Conservation (phyloP, 164 flowering plant genomes). For the Tetrastigma voinierianum region DNA sequence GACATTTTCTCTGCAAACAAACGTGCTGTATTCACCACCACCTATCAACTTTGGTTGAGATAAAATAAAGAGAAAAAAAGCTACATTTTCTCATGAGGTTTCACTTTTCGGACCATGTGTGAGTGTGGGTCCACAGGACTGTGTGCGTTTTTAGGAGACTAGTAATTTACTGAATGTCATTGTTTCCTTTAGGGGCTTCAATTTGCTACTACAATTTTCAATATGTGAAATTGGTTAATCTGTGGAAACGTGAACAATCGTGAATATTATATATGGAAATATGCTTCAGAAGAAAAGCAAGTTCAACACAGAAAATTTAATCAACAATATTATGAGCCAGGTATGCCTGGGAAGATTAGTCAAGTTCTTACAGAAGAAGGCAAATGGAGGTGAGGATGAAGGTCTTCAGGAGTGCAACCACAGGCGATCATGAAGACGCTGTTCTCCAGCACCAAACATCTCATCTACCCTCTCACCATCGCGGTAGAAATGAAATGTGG, state of each 20-base stretch:
- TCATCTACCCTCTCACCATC: slow-evolving; percentile 97
- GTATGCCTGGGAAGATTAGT: background rate
- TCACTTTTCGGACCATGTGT: background rate
- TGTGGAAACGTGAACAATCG: too few relatives aligned
- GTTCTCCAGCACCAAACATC: slow-evolving; percentile 92
- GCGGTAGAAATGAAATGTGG: slow-evolving; percentile 85
- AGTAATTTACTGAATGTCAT: background rate
- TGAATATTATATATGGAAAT: too few relatives aligned
- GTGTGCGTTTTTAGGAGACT: background rate
- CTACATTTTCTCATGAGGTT: slow-evolving; percentile 5
- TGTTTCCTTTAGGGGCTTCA: background rate
- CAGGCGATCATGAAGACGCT: slow-evolving; percentile 81
- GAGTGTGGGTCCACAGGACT: background rate
- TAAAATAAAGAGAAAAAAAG: slow-evolving; percentile 16
- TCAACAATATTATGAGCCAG: background rate
- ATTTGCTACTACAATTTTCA: too few relatives aligned
- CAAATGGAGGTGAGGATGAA: too few relatives aligned
- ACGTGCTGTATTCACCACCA: slow-evolving; percentile 1
- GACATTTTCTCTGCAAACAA: background rate
- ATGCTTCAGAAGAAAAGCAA: background rate
- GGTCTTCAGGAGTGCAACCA: slow-evolving; percentile 78
- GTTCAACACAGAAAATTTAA: background rate
- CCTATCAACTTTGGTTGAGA: slow-evolving; percentile 6
- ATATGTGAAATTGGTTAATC: too few relatives aligned
- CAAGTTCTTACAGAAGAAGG: too few relatives aligned